Percentiles rank a stretch among this genome's conserved stretches.
Conservation (phyloP, 257 asterid genomes). For the Solanum piurae region DNA sequence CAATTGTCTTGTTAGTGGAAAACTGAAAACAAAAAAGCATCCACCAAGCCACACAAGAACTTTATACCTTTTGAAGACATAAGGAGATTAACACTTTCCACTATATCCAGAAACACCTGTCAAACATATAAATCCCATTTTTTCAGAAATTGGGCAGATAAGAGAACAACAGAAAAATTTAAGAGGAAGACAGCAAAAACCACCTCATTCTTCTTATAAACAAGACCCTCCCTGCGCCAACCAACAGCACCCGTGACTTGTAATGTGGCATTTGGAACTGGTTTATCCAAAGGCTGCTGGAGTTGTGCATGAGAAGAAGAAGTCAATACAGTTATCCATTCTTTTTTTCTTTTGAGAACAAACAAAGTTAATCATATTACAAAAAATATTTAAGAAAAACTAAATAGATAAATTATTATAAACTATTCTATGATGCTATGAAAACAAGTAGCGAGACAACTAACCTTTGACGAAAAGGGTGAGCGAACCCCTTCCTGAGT, state of each 20-base stretch:
- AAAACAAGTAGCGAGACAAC: constrained; percentile 4
- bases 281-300: constrained; percentile 73
- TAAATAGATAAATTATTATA: not conserved
- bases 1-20: constrained; percentile 11
- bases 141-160: not conserved
- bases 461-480: constrained; percentile 94
- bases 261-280: constrained; percentile 94
- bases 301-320: constrained; percentile 5
- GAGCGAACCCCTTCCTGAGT: constrained; percentile 99
- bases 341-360: not conserved
- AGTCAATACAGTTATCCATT: constrained; percentile 6
- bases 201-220: constrained; percentile 96
- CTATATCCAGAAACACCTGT: constrained; percentile 97
- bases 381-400: not conserved
- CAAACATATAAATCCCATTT: constrained; percentile 1
- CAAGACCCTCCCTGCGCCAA: constrained; percentile 98
- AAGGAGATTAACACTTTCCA: constrained; percentile 96
- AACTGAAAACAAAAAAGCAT: not conserved
- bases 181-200: constrained; percentile 1
- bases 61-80: constrained; percentile 92
- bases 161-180: not conserved
- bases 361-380: not conserved
- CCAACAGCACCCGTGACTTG: constrained; percentile 99
- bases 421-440: not conserved
- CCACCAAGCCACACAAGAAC: not conserved